Evolutionary conservation across 2,329 filamentous ascomycete species (phyloP).

Genomic region (Alternaria consortialis): DNA sequence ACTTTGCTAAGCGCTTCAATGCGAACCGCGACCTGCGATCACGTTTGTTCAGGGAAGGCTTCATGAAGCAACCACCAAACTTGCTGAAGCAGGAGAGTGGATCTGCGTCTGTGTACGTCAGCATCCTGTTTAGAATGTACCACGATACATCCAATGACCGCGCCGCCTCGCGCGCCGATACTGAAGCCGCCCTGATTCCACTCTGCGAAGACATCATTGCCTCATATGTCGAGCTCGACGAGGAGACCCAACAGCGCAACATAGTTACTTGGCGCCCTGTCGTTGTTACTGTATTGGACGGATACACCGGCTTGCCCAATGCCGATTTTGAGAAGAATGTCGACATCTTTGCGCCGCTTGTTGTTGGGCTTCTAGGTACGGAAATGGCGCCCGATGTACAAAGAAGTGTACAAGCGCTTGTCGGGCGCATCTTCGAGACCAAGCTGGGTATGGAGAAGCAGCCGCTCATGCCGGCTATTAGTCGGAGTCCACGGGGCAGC

Average conservation of each 20-base stretch:
- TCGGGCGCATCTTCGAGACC: slow-evolving; percentile 81
- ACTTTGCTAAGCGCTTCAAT: slow-evolving; percentile 97
- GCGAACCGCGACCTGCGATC: slow-evolving; percentile 95
- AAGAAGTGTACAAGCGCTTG: slow-evolving; percentile 76
- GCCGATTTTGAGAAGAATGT: slow-evolving; percentile 83
- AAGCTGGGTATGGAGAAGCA: slow-evolving; percentile 34
- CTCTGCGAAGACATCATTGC: slow-evolving; percentile 94
- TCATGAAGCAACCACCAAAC: slow-evolving; percentile 99
- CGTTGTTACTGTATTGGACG: slow-evolving; percentile 95
- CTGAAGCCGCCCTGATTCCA: slow-evolving; percentile 90
- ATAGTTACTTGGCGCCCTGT: slow-evolving; percentile 97
- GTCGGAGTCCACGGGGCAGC: slow-evolving; percentile 35
- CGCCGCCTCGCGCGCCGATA: slow-evolving; percentile 78
- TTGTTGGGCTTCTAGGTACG: slow-evolving; percentile 81
- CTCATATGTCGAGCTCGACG: slow-evolving; percentile 85
- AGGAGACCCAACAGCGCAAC: slow-evolving; percentile 96
- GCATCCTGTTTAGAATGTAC: slow-evolving; percentile 97
- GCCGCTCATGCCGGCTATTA: slow-evolving; percentile 33
- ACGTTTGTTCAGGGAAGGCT: slow-evolving; percentile 94
- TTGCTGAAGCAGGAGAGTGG: slow-evolving; percentile 96
- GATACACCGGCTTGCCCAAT: slow-evolving; percentile 83
- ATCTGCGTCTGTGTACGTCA: slow-evolving; percentile 91
- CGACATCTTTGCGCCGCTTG: slow-evolving; percentile 83
- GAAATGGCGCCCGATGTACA: slow-evolving; percentile 85
- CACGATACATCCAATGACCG: slow-evolving; percentile 86